phyloP scores from a whole-genome alignment of 2,329 filamentous ascomycete species.

The Dryadomyces sulphureus region DNA sequence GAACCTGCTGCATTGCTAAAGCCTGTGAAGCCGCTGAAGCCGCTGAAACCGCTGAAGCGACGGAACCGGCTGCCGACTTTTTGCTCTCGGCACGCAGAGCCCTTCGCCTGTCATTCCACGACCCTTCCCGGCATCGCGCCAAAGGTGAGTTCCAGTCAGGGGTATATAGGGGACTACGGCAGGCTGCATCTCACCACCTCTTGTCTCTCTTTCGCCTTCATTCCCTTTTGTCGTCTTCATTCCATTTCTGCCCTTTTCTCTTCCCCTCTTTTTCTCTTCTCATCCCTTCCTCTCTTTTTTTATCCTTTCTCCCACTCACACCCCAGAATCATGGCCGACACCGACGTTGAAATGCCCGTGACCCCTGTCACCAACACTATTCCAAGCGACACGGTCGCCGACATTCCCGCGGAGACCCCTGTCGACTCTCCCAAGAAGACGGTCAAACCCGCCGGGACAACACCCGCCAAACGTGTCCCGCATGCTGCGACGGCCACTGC shows the following conservation, averaged over 20 bases:
- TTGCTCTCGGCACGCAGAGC: too few species aligned
- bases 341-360: slow-evolving; percentile 15
- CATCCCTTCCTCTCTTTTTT: background rate
- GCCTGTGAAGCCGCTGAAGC: too few species aligned
- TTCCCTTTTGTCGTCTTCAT: too few species aligned
- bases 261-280: background rate
- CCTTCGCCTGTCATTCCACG: too few species aligned
- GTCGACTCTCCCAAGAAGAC: background rate
- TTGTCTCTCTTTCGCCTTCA: background rate
- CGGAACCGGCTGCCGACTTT: too few species aligned
- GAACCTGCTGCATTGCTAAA: too few species aligned
- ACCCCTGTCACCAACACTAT: background rate
- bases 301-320: background rate
- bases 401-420: too few species aligned
- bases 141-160: too few species aligned
- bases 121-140: too few species aligned
- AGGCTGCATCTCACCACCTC: background rate
- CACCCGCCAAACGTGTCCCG: slow-evolving; percentile 13
- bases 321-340: slow-evolving; percentile 18
- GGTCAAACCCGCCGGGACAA: slow-evolving; percentile 9
- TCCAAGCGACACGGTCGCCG: too few species aligned
- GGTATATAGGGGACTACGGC: too few species aligned
- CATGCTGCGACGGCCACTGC: slow-evolving; percentile 4
- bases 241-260: background rate
- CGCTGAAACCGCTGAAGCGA: too few species aligned